Base-by-base conservation (phyloP, 169 alveolate genomes). In the Eimeria sp. region DNA sequence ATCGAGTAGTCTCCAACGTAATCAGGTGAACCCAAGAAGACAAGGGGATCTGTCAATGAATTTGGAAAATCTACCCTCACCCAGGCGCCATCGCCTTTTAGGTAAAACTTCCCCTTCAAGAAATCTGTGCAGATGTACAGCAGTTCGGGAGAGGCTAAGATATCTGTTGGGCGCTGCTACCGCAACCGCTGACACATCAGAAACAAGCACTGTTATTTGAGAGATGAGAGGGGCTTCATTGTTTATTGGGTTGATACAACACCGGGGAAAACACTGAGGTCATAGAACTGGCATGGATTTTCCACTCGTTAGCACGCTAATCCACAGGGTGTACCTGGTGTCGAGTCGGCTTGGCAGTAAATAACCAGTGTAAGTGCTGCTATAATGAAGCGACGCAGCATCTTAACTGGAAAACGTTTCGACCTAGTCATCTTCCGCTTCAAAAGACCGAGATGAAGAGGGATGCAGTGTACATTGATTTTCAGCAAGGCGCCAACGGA, bases 61-160 rank as follows among this genome's bases (percentile, higher is more conserved):
- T 22, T 63, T 20, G 94, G 94, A 54, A 87, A 87, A 27, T 87
- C 83, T 25, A 87, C 82, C 65, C 84, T 61, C 5, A 65, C 83
- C 94, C 94, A 87, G 75, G 82, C 63, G 54, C 84, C 82, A 87
- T 87, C 83, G 83, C 94, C 94, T 87, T 65, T 87, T 34, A 87
- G 70, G 63, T 47, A 43, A 45, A 65, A 30, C 82, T 87, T 87
- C 16, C 94, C 94, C 94, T 43, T 87, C 22, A 87, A 22, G 63
- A 87, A 22, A 65, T 87, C 94, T 87, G 94, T 43, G 34, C 75
- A 18, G 5, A 63, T 45, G 11, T 40, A 45, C 94, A 87, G 22
- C 94, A 65, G 6, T 30, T 49, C 25, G 13, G 18, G 67, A 43
- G n/a, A 30, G 45, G 61, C 45, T 25, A 7, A 30, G 65, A 25